A percentile compares a stretch with the other conserved stretches of the same genome.
phyloP scores from a whole-genome alignment of 2,329 filamentous ascomycete genomes.

The Metarhizium album region DNA sequence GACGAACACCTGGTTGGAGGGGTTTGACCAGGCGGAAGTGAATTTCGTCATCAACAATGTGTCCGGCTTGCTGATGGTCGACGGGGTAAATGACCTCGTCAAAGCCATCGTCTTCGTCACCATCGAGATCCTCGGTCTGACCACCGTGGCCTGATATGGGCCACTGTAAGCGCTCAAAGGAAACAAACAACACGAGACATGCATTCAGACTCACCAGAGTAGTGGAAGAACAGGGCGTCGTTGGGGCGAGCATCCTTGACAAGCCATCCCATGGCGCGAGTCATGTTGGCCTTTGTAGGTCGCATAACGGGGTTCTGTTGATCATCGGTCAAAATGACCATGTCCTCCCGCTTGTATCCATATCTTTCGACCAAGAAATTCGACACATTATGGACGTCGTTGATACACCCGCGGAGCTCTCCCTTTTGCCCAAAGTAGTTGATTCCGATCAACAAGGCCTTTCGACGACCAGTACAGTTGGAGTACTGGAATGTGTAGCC shows the following conservation, averaged over 20 bases:
- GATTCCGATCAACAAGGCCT: slow-evolving; percentile 68
- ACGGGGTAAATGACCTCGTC: slow-evolving; percentile 74
- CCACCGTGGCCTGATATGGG: slow-evolving; percentile 55
- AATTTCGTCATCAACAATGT: slow-evolving; percentile 72
- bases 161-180: slow-evolving; percentile 6
- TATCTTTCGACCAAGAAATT: slow-evolving; percentile 57
- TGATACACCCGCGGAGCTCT: slow-evolving; percentile 68
- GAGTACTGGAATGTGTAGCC: slow-evolving; percentile 68
- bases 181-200: slow-evolving; percentile 16
- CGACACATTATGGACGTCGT: slow-evolving; percentile 70
- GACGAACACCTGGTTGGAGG: slow-evolving; percentile 71
- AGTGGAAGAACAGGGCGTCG: slow-evolving; percentile 68
- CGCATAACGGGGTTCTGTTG: slow-evolving; percentile 57
- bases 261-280: slow-evolving; percentile 66
- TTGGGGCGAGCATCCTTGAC: slow-evolving; percentile 61
- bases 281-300: slow-evolving; percentile 66
- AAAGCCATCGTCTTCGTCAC: slow-evolving; percentile 67
- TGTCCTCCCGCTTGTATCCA: slow-evolving; percentile 65
- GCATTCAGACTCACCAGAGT: slow-evolving; percentile 42
- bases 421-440: slow-evolving; percentile 68
- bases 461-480: slow-evolving; percentile 60
- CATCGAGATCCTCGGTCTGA: slow-evolving; percentile 61
- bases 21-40: slow-evolving; percentile 67
- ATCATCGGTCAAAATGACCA: slow-evolving; percentile 70
- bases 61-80: slow-evolving; percentile 57